phyloP scores from a whole-genome alignment of 345 rosid species.

The Populus simonii region DNA sequence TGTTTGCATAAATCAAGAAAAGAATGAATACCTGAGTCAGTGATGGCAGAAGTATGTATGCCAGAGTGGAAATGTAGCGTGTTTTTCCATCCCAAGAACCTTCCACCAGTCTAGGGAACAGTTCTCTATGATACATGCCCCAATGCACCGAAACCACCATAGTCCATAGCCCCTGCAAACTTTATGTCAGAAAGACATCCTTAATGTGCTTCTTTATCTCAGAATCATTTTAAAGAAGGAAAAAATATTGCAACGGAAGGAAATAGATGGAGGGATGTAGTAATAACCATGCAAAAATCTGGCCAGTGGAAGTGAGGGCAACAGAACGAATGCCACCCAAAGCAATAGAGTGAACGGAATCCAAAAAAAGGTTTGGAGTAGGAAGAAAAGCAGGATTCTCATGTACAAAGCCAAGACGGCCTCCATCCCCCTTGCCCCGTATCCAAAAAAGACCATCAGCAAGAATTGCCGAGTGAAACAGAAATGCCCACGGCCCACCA shows the following conservation, averaged over 20 bases:
- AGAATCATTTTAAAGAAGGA: not conserved
- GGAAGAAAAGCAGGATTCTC: conserved; percentile 74
- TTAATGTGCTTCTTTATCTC: not conserved
- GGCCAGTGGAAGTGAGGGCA: conserved; percentile 64
- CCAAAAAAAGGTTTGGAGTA: conserved; percentile 58
- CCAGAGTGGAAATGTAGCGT: conserved; percentile 70
- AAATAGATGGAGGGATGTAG: not conserved
- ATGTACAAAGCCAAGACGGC: conserved; percentile 81
- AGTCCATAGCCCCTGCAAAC: conserved; percentile 92
- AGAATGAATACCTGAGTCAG: conserved; percentile 53
- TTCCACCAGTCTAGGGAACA: conserved; percentile 75
- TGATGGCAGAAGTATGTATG: conserved; percentile 77
- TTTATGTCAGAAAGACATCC: conserved; percentile 33
- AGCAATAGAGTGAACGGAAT: conserved; percentile 48
- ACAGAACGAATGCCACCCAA: conserved; percentile 89
- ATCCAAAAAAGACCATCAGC: conserved; percentile 66
- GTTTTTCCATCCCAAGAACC: conserved; percentile 57
- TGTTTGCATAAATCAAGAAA: not conserved
- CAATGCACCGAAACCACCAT: conserved; percentile 96
- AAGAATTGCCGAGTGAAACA: conserved; percentile 74
- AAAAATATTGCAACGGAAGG: not conserved
- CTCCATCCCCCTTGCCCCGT: conserved; percentile 98
- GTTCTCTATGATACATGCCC: conserved; percentile 90
- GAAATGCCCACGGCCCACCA: conserved; percentile 75
- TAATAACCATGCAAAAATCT: conserved; percentile 76